Conservation (phyloP, 176 grass and related monocot species). For the Otatea glauca region DNA sequence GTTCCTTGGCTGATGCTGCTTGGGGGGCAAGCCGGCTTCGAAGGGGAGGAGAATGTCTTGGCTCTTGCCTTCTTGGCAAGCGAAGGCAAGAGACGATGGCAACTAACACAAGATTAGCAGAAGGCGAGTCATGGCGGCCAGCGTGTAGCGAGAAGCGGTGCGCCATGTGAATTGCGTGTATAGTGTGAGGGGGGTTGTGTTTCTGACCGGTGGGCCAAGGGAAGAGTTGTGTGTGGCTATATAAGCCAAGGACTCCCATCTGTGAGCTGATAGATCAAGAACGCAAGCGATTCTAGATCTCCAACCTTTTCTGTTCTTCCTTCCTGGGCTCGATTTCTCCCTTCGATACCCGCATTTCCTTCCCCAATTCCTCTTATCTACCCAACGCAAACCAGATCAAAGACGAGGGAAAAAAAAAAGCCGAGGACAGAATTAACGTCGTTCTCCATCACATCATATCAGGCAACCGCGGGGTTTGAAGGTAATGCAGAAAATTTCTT, state of each 20-base stretch:
- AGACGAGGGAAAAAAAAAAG: neutral
- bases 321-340: neutral
- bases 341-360: neutral
- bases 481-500: slow-evolving; percentile 32
- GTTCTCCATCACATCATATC: slow-evolving; percentile 30
- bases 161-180: neutral
- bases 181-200: neutral
- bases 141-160: neutral
- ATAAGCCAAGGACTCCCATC: neutral
- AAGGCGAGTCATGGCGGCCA: too few species aligned
- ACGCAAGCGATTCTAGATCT: neutral
- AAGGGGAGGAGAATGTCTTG: too few species aligned
- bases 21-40: too few species aligned
- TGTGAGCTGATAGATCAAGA: neutral
- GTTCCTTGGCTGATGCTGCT: too few species aligned
- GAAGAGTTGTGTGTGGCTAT: neutral
- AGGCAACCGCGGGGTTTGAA: slow-evolving; percentile 29
- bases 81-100: too few species aligned
- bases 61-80: too few species aligned
- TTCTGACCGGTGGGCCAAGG: neutral
- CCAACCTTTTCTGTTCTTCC: neutral
- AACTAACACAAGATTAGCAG: too few species aligned
- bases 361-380: too few species aligned
- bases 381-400: too few species aligned
- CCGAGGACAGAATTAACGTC: neutral